These are phyloP conservation scores for Jackrogersella multiformis DNA, from an alignment of 495 filamentous ascomycete genomes.

Conservation along the genomic window DNA sequence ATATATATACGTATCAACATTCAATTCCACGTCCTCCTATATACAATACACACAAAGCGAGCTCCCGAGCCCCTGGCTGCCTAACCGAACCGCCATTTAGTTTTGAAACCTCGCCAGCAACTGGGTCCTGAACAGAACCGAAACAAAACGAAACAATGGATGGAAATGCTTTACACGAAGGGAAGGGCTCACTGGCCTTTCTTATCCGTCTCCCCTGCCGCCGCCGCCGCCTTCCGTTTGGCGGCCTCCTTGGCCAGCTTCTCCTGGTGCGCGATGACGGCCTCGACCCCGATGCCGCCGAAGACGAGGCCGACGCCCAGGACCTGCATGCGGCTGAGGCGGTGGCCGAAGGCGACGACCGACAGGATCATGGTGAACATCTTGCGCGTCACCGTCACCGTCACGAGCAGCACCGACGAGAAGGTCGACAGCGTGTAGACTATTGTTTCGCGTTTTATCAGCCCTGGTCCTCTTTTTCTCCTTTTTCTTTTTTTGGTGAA, in stretches of 20 bases:
- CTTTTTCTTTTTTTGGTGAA: not conserved
- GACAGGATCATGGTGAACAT: constrained; percentile 99
- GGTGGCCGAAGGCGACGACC: constrained; percentile 93
- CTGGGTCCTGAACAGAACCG: too few relatives aligned
- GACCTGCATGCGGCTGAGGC: constrained; percentile 85
- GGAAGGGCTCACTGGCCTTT: constrained; percentile 45
- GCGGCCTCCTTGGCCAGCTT: constrained; percentile 82
- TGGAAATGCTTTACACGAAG: too few relatives aligned
- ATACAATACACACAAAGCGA: too few relatives aligned
- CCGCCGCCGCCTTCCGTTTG: constrained; percentile 60
- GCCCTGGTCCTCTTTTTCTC: not conserved
- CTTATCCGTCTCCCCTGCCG: too few relatives aligned
- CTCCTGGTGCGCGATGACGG: constrained; percentile 78
- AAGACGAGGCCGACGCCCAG: constrained; percentile 92
- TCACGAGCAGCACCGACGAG: constrained; percentile 90
- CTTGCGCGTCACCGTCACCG: constrained; percentile 95
- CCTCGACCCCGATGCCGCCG: constrained; percentile 93
- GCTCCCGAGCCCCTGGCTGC: too few relatives aligned
- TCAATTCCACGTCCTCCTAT: too few relatives aligned
- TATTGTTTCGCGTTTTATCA: constrained; percentile 43
- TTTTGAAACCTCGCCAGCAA: too few relatives aligned
- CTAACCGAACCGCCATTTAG: too few relatives aligned
- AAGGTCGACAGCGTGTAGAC: constrained; percentile 93
- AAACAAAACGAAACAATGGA: too few relatives aligned
- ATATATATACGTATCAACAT: too few relatives aligned